Evolutionary conservation across 2,329 filamentous ascomycete genomes (phyloP), one percentile per base, ranked within the genome.

Genomic region (Aspergillus nomiae): DNA sequence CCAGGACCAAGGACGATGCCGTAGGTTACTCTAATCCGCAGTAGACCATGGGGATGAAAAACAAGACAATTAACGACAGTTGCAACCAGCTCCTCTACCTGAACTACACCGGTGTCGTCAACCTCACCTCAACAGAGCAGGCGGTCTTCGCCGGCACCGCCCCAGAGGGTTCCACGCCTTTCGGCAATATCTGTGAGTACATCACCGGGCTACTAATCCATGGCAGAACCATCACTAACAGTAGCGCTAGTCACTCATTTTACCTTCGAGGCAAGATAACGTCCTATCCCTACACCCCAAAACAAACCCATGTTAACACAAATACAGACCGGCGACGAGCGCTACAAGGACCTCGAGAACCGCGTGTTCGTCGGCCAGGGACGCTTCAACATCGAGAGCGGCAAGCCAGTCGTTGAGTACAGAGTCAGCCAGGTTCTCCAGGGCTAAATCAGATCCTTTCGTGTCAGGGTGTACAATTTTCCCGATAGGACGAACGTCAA

Each of bases 341-440:
- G 73, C 58, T 78, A 80, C 65, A 80, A 80, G 65, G 71, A 71
- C 8, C 74, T 82, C 9, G 80, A 82, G 60, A 74, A 70, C 55
- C 68, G 73, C 3, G 71, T 79, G 3, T 81, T 80, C 60, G 78
- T 81, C 30, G 80, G 71, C 4, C 70, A 77, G 41, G 80, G 79
- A 14, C 76, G 74, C 11, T 80, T 82, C 69, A 69, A 71, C n/a
- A 67, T 74, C 24, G 72, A 77, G 63, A 70, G 73, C 63, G 78
- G 72, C 21, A 74, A 78, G 65, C 70, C 72, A 0, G 69, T 78
- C 38, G 78, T 81, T 21, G 79, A 81, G 67, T 82, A 81, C 63
- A 76, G 76, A 51, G 74, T 82, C 61, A 77, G 79, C 65, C 73
- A 77, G 69, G 76, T 79, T 53, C 59, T 73, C 55, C 64, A 70